Evolutionary conservation across 2,329 filamentous ascomycete genomes (phyloP).

Genomic region (Eurotiales sp.): DNA sequence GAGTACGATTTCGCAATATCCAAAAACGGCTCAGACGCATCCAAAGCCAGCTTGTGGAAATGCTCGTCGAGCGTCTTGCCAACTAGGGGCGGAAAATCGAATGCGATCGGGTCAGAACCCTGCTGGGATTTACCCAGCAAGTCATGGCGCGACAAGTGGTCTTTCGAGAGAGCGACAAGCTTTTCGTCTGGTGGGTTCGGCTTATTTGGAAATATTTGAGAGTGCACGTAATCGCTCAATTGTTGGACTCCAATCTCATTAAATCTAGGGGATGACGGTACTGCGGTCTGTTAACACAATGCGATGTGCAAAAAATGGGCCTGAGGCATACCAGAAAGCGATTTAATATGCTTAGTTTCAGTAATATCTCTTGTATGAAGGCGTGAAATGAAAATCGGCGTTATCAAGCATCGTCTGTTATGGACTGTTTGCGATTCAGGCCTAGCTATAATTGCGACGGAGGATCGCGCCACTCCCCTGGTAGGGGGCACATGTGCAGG

Average conservation of each 20-base stretch:
- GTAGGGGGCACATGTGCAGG: slow-evolving; percentile 7
- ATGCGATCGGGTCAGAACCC: slow-evolving; percentile 68
- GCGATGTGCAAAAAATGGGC: neutral
- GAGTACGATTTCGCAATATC: slow-evolving; percentile 71
- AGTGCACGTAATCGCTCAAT: slow-evolving; percentile 75
- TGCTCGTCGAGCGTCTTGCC: slow-evolving; percentile 87
- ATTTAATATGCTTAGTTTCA: slow-evolving; percentile 12
- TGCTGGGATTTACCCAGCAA: slow-evolving; percentile 88
- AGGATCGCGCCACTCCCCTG: slow-evolving; percentile 14
- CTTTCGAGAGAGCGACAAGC: slow-evolving; percentile 72
- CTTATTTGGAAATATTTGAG: slow-evolving; percentile 70
- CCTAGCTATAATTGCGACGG: neutral
- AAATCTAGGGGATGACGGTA: slow-evolving; percentile 60
- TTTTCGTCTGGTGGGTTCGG: slow-evolving; percentile 58
- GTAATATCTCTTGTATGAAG: neutral
- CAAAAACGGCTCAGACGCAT: slow-evolving; percentile 82
- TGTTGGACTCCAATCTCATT: slow-evolving; percentile 96
- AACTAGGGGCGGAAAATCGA: slow-evolving; percentile 76
- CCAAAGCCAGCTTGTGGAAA: slow-evolving; percentile 81
- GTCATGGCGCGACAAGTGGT: slow-evolving; percentile 82
- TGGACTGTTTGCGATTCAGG: neutral
- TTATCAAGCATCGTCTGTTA: neutral
- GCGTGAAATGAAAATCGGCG: neutral
- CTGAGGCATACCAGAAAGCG: slow-evolving; percentile 27
- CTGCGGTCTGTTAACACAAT: slow-evolving; percentile 19